Base-by-base conservation (phyloP, 164 flowering plant species). In the Stephania japonica region DNA sequence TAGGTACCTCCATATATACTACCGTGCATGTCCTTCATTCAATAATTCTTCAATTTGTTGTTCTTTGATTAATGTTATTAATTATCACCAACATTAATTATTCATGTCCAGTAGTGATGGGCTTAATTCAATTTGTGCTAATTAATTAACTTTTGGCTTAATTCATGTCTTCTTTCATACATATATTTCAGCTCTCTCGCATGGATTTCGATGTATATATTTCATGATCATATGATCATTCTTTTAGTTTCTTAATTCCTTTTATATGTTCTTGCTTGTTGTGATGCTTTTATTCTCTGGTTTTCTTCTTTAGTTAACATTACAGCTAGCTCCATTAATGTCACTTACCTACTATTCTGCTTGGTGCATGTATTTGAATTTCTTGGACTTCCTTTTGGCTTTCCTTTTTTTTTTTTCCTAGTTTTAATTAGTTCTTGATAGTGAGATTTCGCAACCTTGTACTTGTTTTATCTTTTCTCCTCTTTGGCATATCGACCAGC, bases 1-100 rank as follows among this genome's bases (percentile, higher is more conserved):
- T 86, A 79, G 89, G 89, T 86, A 83, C 13, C 69, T 1, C 18
- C 19, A 42, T 41, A 32, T 32, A 32, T 32, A 9, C 25, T 4
- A 4, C 13, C 53, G 2, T 8, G 53, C 53, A 2, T 8, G 53
- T 11, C 2, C 13, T 47, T 47, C 16, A 47, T 47, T 47, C 53
- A 47, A 11, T 9, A 47, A 8, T 9, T 47, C 53, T 8, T 47
- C 53, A 47, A 11, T 16, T 47, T 7, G 53, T 12, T 47, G 16
- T 47, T 47, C 13, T 47, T 47, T 3, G 38, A 11, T 12, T 47
- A 47, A 47, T 7, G 12, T 47, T 47, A 12, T 7, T 9, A 16
- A 11, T 47, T 0, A 11, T 47, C 53, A 9, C 16, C 53, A 47
- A 16, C 16, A 47, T 13, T 44, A 7, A 13, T 44, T 13, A 44